These are phyloP conservation scores for Decorospora gaudefroyi DNA, from an alignment of 2,329 filamentous ascomycete species.

Conservation along the genomic window DNA sequence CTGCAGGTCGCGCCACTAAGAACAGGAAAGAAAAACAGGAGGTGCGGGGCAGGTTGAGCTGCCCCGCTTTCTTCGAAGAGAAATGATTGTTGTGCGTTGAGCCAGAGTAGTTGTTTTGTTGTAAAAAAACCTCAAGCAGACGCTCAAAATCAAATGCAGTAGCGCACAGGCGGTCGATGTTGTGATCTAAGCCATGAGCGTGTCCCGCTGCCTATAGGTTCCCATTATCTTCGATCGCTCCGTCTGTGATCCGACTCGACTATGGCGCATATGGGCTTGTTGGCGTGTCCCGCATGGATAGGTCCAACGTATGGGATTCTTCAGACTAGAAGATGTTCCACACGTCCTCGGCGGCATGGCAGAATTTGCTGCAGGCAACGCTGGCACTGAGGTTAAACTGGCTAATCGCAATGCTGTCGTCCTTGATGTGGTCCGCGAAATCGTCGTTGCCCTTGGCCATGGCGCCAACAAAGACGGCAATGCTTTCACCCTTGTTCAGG, in stretches of 20 bases:
- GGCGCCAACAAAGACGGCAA: conserved; percentile 95
- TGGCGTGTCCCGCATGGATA: conserved; percentile 36
- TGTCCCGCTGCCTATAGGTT: conserved; percentile 41
- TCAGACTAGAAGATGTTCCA: conserved; percentile 82
- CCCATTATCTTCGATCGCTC: conserved; percentile 33
- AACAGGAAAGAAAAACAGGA: conserved; percentile 38
- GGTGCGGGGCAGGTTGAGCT: conserved; percentile 65
- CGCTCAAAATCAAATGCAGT: conserved; percentile 60
- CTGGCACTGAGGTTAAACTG: conserved; percentile 97
- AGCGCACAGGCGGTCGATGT: conserved; percentile 65
- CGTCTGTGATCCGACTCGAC: conserved; percentile 21
- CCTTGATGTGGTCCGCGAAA: conserved; percentile 92
- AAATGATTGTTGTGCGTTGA: conserved; percentile 73
- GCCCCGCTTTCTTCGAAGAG: conserved; percentile 53
- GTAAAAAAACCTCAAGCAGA: conserved; percentile 77
- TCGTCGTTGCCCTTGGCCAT: conserved; percentile 98
- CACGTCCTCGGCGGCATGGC: conserved; percentile 93
- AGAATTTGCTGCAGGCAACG: conserved; percentile 99
- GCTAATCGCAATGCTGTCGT: conserved; percentile 97
- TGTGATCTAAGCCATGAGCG: conserved; percentile 63
- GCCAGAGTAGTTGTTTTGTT: conserved; percentile 75
- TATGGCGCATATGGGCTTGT: conserved; percentile 26
- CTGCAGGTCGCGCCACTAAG: conserved; percentile 16
- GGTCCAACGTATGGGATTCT: conserved; percentile 17
- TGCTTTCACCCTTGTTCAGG: conserved; percentile 81